Evolutionary conservation across 495 filamentous ascomycete genomes (phyloP), one percentile per base, ranked within the genome.

Genomic region (Daldinia loculata): DNA sequence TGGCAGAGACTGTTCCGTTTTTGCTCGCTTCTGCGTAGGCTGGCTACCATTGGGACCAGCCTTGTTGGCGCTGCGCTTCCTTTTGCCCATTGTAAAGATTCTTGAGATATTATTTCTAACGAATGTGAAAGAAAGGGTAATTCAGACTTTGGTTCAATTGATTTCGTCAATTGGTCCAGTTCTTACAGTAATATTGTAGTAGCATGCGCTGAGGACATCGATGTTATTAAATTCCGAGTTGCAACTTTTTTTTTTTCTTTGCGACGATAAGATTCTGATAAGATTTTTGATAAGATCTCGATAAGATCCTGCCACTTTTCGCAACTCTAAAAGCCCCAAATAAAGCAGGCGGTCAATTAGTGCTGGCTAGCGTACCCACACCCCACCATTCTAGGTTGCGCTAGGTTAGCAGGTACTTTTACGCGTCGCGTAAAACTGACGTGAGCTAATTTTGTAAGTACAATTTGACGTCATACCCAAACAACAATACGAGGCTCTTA

Each of bases 11-110:
- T 76, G 67, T 4, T 78, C 76, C 9, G 79, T 74, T 64, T 83
- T 84, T 6, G 80, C 67, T n/a, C 79, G 79, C 69, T 84, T 84
- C 56, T 80, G 76, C 4, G 75, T 75, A 22, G 80, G 80, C 62
- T 79, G 79, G 51, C 19, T 71, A 36, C 75, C 77, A 51, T 71
- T 74, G 51, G 56, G 14, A 22, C 63, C 56, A 17, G 70, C 60
- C 67, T 81, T 80, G 50, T 78, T 81, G 51, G 78, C 56, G 7
- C 75, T 67, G 66, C 81, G 80, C 78, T 84, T 84, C 52, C 82
- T 75, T 74, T 84, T 84, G 61, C 62, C 76, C 80, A 82, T 82
- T 65, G 66, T 29, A 55, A 52, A 17, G 7, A 32, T 24, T 14
- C 26, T 26, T 4, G 12, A 17, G 15, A 17, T 27, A 17, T 14